phyloP scores from a whole-genome alignment of 768 basidiomycete species.

The Suillus subaureus region DNA sequence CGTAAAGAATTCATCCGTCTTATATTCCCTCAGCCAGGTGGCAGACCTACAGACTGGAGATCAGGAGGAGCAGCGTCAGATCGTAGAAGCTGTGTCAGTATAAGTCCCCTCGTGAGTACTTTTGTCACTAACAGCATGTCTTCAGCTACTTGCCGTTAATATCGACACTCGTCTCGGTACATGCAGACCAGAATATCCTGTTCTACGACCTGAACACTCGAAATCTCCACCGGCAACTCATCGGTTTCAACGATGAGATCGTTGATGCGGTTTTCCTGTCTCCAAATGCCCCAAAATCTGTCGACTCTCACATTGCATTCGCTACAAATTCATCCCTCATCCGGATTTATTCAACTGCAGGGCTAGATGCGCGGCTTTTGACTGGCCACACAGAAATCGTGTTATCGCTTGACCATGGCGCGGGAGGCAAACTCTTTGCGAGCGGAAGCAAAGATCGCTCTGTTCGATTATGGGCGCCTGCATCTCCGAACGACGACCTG shows the following conservation, averaged over 20 bases:
- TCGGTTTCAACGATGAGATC: constrained; percentile 98
- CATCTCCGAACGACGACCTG: constrained; percentile 14
- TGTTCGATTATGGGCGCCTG: constrained; percentile 77
- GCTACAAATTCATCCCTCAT: constrained; percentile 98
- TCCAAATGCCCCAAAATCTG: constrained; percentile 23
- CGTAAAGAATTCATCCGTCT: constrained; percentile 59
- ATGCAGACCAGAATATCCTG: constrained; percentile 96
- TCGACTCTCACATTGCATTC: constrained; percentile 81
- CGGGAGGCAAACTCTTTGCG: constrained; percentile 71
- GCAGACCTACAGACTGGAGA: constrained; percentile 40
- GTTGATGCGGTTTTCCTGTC: constrained; percentile 85
- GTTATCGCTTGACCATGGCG: constrained; percentile 73
- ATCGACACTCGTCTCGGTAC: constrained; percentile 76
- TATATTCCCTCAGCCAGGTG: constrained; percentile 58
- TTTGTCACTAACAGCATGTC: constrained; percentile 19
- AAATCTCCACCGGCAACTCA: constrained; percentile 73
- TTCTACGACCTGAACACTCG: constrained; percentile 80
- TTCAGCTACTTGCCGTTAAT: constrained; percentile 67
- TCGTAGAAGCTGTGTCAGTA: constrained; percentile 80
- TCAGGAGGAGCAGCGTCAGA: constrained; percentile 83
- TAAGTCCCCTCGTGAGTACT: neutral
- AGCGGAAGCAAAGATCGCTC: constrained; percentile 93
- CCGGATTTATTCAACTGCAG: constrained; percentile 78
- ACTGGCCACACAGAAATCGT: constrained; percentile 93
- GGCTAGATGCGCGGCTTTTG: constrained; percentile 83